Percentiles rank a stretch among this genome's conserved stretches.
Evolutionary conservation across 441 rosid species (phyloP).

Genomic region (Populus hybrid): DNA sequence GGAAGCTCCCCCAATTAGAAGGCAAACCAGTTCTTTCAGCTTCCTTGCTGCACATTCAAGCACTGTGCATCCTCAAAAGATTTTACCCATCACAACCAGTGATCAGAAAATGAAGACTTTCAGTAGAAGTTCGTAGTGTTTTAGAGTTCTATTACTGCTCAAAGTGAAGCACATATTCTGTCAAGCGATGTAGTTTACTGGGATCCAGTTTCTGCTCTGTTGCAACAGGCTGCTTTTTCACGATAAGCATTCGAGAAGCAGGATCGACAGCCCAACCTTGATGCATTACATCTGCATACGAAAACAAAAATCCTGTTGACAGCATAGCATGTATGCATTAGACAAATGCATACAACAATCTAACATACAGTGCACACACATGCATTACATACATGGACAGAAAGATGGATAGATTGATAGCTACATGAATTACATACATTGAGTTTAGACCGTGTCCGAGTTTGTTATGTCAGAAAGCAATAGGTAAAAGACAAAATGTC

Average conservation of each 20-base stretch:
- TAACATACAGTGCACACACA: neutral
- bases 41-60: no score
- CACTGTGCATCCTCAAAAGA: no score
- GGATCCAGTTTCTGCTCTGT: slow-evolving; percentile 75
- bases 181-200: slow-evolving; percentile 68
- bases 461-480: no score
- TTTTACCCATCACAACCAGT: no score
- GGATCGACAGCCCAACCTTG: slow-evolving; percentile 72
- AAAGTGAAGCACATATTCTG: slow-evolving; percentile 83
- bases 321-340: neutral
- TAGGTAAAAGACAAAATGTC: no score
- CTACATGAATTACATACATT: no score
- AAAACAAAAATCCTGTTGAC: neutral
- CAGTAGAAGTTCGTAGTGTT: no score
- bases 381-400: no score
- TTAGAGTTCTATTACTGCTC: slow-evolving; percentile 49
- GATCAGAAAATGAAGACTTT: no score
- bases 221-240: slow-evolving; percentile 60
- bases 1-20: neutral
- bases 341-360: neutral
- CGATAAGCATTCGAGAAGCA: slow-evolving; percentile 60
- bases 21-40: no score
- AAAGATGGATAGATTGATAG: no score
- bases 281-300: slow-evolving; percentile 54
- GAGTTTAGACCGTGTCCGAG: no score